phyloP scores from a whole-genome alignment of 768 basidiomycete genomes.

The Megacollybia marginata region DNA sequence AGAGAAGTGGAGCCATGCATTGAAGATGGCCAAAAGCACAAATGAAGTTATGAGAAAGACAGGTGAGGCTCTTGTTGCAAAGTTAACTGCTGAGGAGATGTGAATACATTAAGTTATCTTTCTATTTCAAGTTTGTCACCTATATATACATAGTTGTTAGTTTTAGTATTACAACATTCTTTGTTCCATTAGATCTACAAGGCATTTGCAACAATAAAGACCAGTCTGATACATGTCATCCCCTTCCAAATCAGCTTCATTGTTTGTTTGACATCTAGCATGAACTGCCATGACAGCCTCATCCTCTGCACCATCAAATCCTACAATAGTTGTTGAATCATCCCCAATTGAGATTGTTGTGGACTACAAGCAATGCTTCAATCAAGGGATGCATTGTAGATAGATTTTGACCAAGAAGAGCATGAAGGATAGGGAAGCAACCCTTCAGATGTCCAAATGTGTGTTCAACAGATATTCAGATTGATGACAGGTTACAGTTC shows the following conservation, averaged over 20 bases:
- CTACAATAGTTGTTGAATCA: constrained; percentile 6
- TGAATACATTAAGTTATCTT: background rate
- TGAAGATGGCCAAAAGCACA: background rate
- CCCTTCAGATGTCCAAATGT: constrained; percentile 3
- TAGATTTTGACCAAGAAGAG: constrained; percentile 6
- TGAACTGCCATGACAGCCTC: background rate
- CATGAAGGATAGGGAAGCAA: constrained; percentile 3
- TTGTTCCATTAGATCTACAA: background rate
- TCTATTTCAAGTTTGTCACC: background rate
- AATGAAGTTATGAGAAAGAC: background rate
- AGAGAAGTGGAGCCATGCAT: background rate
- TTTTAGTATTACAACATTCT: background rate
- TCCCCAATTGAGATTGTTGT: constrained; percentile 6
- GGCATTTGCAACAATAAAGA: constrained; percentile 7
- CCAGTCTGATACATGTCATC: constrained; percentile 11
- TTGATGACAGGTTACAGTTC: background rate
- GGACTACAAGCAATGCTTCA: constrained; percentile 3
- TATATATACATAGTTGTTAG: no score
- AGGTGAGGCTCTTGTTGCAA: background rate
- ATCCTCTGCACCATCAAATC: constrained; percentile 10
- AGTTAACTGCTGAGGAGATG: background rate
- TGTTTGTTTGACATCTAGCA: background rate
- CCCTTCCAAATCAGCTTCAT: background rate
- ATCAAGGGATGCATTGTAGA: constrained; percentile 1
- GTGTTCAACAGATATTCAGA: constrained; percentile 1